Base-by-base conservation (phyloP, 129 eudicot species). In the Lactuca saligna region DNA sequence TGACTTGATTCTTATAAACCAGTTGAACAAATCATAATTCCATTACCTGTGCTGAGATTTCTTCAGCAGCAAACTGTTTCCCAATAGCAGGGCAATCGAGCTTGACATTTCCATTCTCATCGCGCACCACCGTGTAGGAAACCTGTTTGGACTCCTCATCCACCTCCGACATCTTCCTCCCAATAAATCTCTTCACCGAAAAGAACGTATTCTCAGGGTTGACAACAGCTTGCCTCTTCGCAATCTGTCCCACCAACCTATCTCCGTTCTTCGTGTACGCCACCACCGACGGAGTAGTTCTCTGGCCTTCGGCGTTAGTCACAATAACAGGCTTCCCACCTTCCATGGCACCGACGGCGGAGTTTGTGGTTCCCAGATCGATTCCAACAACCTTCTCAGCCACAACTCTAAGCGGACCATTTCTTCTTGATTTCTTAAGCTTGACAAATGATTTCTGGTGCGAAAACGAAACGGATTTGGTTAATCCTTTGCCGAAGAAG, bases 31-130 rank as follows among this genome's bases (percentile, higher is more conserved):
- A 46, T 46, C 15, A 46, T 46, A 46, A 46, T n/a, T 9, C 51
- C 15, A 53, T 53, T 54, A 91, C 97, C 97, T 91, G 97, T 38
- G 97, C 97, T 0, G 97, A 91, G 37, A 91, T 91, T 60, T 91
- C 97, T 72, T 91, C 97, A 65, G 97, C 97, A 9, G 97, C 97
- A 70, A 91, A 91, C 66, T 80, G 88, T 29, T 88, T 91, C 12
- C 96, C 96, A 61, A 91, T 91, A 46, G 97, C 97, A 56, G 97
- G 97, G 62, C 97, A 91, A 68, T 91, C 96, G 16, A 91, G 96
- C 88, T 91, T 91, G 14, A 91, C 97, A 35, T 91, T 91, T 12
- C 97, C 97, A 74, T 91, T 91, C 63, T 91, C 96, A 82, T 91
- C 97, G 29, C 97, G 78, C 1, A 91, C 89, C 44, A 91, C 94